Evolutionary conservation across 257 asterid genomes (phyloP), one percentile per base, ranked within the genome.

Genomic region (Thymus mandschuricus): DNA sequence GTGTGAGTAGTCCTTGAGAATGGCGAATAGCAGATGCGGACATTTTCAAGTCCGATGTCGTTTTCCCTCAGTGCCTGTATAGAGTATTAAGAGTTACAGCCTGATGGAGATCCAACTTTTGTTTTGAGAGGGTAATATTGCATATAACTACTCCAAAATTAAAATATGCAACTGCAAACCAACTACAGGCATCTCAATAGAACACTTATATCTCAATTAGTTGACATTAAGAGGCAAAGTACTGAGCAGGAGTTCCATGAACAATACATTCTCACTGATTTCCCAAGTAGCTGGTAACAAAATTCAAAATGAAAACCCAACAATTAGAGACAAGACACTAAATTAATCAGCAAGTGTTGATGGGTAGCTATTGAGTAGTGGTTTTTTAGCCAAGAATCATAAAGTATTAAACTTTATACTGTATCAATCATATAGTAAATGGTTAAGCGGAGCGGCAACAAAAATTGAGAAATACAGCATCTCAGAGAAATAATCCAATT

Each of bases 1-100:
- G 98, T 94, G 76, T 91, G 97, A 46, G 61, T 74, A 75, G 98
- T 94, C 82, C 98, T 94, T 55, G 97, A 81, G 82, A 94, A 94
- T 30, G 97, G 99, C 28, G 99, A 94, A 76, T 88, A 91, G 84
- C 99, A 94, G 75, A 94, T 89, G 40, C 99, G 81, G 46, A 94
- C 90, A 71, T 86, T 83, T 71, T 85, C 85, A 61, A 84, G 67
- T 11, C 72, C 86, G 31, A 81, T 71, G 10, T 74, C 70, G 71
- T 82, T 83, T 61, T 85, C 90, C 48, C 75, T 77, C 58, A 94
- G 77, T 52, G 75, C 90, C 97, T 94, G 84, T 78, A 80, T 3
- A 57, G 15, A 60, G 34, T 76, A 52, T 31, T 44, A 65, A 27
- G 45, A 6, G 29, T 75, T 64, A 70, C 33, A 60, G 60, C 40